Evolutionary conservation across 1,139 yeast genomes (phyloP).

Genomic region (Kodamaea ohmeri): DNA sequence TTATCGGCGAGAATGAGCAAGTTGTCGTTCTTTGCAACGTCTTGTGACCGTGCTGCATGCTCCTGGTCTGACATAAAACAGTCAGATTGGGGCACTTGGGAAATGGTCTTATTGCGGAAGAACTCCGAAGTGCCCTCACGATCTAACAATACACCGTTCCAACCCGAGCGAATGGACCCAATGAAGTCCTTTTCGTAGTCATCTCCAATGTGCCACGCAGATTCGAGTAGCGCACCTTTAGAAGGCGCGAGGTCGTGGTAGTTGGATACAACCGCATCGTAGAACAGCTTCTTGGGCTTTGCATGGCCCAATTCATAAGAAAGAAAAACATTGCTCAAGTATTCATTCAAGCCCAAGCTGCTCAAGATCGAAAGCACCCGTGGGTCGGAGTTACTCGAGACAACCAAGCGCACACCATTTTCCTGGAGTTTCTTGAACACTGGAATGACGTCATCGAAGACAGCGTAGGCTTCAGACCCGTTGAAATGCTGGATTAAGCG

Average conservation of each 20-base stretch:
- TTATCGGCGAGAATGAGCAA: constrained; percentile 31
- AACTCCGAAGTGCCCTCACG: constrained; percentile 30
- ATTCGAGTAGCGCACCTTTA: constrained; percentile 14
- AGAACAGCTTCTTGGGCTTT: constrained; percentile 54
- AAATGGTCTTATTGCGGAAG: constrained; percentile 14
- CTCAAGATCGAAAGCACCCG: constrained; percentile 43
- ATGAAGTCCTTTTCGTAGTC: constrained; percentile 50
- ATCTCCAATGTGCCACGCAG: constrained; percentile 69
- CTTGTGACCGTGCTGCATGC: constrained; percentile 5
- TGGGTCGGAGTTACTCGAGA: constrained; percentile 62
- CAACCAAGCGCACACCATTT: constrained; percentile 38
- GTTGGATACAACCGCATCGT: constrained; percentile 30
- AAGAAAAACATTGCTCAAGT: constrained; percentile 42
- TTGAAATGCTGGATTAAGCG: constrained; percentile 48
- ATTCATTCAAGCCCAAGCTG: constrained; percentile 42
- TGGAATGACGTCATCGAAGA: constrained; percentile 54
- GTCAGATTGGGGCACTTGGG: constrained; percentile 11
- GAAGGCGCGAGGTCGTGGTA: background rate
- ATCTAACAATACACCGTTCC: constrained; percentile 59
- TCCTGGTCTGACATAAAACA: constrained; percentile 11
- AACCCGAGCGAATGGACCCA: constrained; percentile 54
- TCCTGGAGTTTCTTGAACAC: constrained; percentile 35
- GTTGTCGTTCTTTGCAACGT: constrained; percentile 9
- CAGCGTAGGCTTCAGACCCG: constrained; percentile 48
- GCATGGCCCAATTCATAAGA: constrained; percentile 53